Evolutionary conservation across 176 grass and related monocot genomes (phyloP).

Genomic region (Carex cristatella): DNA sequence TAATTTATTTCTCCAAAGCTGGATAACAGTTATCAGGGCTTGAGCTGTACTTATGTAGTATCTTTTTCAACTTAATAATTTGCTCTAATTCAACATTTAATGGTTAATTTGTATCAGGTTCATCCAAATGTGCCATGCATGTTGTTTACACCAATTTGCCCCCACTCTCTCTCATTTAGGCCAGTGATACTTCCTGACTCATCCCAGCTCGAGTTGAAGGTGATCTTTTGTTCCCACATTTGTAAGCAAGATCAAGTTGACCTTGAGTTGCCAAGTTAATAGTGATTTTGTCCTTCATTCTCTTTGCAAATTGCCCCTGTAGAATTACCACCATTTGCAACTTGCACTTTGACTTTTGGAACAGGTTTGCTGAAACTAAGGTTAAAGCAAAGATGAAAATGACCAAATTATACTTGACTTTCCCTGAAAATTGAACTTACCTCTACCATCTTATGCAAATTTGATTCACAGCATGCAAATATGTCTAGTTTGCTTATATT

Average conservation of each 20-base stretch:
- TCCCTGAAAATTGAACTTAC: background rate
- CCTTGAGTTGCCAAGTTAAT: background rate
- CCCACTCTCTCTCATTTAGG: constrained; percentile 90
- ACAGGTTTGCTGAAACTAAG: background rate
- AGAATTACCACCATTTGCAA: background rate
- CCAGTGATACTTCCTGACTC: constrained; percentile 98
- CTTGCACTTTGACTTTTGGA: background rate
- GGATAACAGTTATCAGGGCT: background rate
- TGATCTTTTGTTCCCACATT: constrained; percentile 19
- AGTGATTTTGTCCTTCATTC: background rate
- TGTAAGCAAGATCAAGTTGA: background rate
- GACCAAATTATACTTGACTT: background rate
- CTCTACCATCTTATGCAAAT: background rate
- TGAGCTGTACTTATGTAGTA: background rate
- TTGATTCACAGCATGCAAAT: background rate
- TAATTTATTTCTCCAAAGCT: background rate
- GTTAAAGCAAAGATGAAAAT: background rate
- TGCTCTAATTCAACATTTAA: background rate
- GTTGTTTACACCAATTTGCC: constrained; percentile 97
- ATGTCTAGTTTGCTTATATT: background rate
- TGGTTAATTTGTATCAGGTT: constrained; percentile 46
- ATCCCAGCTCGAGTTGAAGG: constrained; percentile 81
- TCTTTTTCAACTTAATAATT: background rate
- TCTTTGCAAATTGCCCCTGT: background rate
- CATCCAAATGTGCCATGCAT: constrained; percentile 98